These are phyloP conservation scores for Psilocybe sp. DNA, from an alignment of 768 basidiomycete species.

Conservation along the genomic window DNA sequence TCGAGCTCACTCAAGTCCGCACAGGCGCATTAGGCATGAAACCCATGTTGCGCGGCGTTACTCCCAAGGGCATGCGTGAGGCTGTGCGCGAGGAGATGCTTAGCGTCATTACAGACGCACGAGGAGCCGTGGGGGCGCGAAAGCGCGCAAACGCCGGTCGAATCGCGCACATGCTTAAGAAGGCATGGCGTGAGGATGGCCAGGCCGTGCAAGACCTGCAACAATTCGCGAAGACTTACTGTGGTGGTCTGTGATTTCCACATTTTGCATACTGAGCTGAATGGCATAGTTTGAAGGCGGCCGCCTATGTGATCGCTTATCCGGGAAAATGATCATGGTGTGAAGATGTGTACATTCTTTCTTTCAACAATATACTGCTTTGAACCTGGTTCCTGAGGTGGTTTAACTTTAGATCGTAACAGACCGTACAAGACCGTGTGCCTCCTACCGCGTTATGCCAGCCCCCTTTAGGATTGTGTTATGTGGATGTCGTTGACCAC, in stretches of 20 bases:
- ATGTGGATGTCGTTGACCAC: too few species aligned
- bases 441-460: too few species aligned
- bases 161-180: background rate
- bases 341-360: too few species aligned
- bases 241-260: background rate
- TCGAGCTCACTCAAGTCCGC: slow-evolving; percentile 7
- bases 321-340: too few species aligned
- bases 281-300: too few species aligned
- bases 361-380: too few species aligned
- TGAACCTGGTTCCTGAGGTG: too few species aligned
- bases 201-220: background rate
- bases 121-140: background rate
- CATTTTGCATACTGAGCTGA: too few species aligned
- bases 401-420: too few species aligned
- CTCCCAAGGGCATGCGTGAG: background rate
- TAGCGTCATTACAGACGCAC: slow-evolving; percentile 1
- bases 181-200: background rate
- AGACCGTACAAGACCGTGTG: too few species aligned
- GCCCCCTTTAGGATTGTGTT: too few species aligned
- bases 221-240: background rate
- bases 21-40: slow-evolving; percentile 3
- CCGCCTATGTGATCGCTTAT: too few species aligned
- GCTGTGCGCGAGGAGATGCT: slow-evolving; percentile 3
- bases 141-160: background rate
- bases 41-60: slow-evolving; percentile 1